A percentile compares a stretch with the other conserved stretches of the same genome.
These are phyloP conservation scores for Ogataea angusta DNA, from an alignment of 805 yeast species.

Conservation along the genomic window DNA sequence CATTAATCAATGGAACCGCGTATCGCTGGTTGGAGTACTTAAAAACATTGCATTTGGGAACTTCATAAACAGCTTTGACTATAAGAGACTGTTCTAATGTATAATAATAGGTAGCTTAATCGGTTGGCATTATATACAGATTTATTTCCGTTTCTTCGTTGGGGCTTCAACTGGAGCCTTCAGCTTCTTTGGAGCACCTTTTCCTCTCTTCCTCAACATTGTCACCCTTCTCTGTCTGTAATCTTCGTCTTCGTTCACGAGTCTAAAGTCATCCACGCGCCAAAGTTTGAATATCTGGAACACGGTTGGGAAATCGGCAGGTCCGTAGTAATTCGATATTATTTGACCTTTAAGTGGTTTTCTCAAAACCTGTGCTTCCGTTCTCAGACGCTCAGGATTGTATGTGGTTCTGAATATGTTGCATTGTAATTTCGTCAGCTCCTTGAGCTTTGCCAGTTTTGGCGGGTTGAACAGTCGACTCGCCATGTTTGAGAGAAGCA, in stretches of 20 bases:
- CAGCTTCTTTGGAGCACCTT: conserved; percentile 82
- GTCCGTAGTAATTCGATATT: conserved; percentile 71
- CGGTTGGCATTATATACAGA: conserved; percentile 2
- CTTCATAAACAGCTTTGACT: conserved; percentile 28
- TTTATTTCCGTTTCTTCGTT: conserved; percentile 38
- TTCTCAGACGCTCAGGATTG: conserved; percentile 63
- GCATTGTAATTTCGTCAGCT: conserved; percentile 58
- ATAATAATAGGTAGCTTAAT: conserved; percentile 2
- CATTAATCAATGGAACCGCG: conserved; percentile 26
- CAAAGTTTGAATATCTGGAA: conserved; percentile 26
- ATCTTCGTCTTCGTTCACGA: conserved; percentile 66
- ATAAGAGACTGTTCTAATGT: conserved; percentile 31
- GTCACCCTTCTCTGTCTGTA: conserved; percentile 64
- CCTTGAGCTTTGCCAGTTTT: conserved; percentile 45
- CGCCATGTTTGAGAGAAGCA: conserved; percentile 5
- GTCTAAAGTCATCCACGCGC: conserved; percentile 32
- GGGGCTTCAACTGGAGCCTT: conserved; percentile 40
- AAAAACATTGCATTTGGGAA: conserved; percentile 29
- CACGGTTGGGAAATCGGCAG: conserved; percentile 65
- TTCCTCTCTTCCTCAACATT: conserved; percentile 77
- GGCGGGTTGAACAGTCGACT: conserved; percentile 27
- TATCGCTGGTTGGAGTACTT: conserved; percentile 20
- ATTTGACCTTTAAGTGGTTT: conserved; percentile 70
- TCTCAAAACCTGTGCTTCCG: conserved; percentile 68
- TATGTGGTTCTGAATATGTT: conserved; percentile 66